phyloP scores from a whole-genome alignment of 768 basidiomycete genomes.

The Boletus reticulatus region DNA sequence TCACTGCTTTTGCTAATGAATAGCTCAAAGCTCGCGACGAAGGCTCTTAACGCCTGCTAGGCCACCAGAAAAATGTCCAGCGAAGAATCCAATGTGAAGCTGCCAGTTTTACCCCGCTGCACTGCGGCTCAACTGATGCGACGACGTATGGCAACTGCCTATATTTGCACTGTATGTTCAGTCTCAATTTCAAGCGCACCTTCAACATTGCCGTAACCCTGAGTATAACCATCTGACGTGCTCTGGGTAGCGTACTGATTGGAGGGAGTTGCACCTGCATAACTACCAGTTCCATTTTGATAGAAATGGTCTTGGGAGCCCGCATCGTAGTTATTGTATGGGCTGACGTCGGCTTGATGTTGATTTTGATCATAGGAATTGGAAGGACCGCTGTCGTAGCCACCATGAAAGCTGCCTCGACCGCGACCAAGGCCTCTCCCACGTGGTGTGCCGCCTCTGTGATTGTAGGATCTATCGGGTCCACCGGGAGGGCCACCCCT shows the following conservation, averaged over 20 bases:
- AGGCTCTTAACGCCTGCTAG: conserved; percentile 33
- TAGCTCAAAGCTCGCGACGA: conserved; percentile 47
- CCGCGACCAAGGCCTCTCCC: conserved; percentile 53
- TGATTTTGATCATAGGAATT: conserved; percentile 64
- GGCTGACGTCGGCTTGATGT: conserved; percentile 59
- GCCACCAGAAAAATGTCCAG: conserved; percentile 22
- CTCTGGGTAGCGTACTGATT: conserved; percentile 49
- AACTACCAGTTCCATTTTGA: conserved; percentile 65
- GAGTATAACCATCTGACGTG: conserved; percentile 47
- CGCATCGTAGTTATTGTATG: conserved; percentile 70
- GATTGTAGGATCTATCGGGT: conserved; percentile 67
- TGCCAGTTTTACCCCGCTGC: conserved; percentile 51
- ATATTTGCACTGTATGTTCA: conserved; percentile 44
- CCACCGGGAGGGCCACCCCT: conserved; percentile 67
- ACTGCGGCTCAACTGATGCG: conserved; percentile 41
- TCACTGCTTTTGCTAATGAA: conserved; percentile 46
- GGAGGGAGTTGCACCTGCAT: conserved; percentile 47
- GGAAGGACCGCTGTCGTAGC: conserved; percentile 54
- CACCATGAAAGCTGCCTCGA: conserved; percentile 51
- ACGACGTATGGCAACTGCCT: conserved; percentile 36
- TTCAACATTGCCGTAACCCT: conserved; percentile 71
- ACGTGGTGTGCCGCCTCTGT: conserved; percentile 54
- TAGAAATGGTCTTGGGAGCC: conserved; percentile 59
- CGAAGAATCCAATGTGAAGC: conserved; percentile 23
- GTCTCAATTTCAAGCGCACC: conserved; percentile 82